Base-by-base conservation (phyloP, 495 filamentous ascomycete genomes). In the Jackrogersella multiformis region DNA sequence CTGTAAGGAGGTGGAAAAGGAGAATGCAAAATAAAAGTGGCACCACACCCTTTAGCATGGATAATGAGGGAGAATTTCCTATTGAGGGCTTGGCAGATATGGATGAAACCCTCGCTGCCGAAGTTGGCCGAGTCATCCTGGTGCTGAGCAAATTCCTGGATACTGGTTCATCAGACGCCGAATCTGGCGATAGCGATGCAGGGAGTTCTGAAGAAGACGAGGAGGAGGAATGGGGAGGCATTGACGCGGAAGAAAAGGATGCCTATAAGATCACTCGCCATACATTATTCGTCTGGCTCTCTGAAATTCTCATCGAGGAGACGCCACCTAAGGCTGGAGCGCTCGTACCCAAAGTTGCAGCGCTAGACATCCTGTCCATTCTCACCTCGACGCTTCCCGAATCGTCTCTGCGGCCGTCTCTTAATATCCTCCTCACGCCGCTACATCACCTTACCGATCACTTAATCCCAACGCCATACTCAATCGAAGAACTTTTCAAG, bases 381-480 rank as follows among this genome's bases (percentile, higher is more conserved):
- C 89, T 70, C 74, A 91, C 61, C 77, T 80, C 69, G 77, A 87
- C 73, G 76, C 79, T 91, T 2, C 77, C 88, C 1, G 71, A 76
- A 5, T 81, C 84, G 2, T 80, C 86, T 16, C 79, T 98, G 6
- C 71, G 70, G 4, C 80, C 85, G 0, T 88, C 85, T 7, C 77
- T 94, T 16, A 80, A 83, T 49, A 83, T 81, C 5, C 84, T 97
- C 54, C 84, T 99, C 4, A 85, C 89, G 20, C 92, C 95, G 13
- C 82, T 97, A 15, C 88, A 93, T 72, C 90, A 94, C 71, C 77
- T 97, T 42, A 94, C 91, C 0, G 93, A 97, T 69, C 79, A 90
- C 12, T 85, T 87, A 0, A 93, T 94, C 36, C 85, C 88, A 0
- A 77, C 82, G 1, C 89, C 90, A 0, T 86, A 86, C 56, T 90